Evolutionary conservation across 1,284 basidiomycete genomes (phyloP).

Genomic region (Polyporus tsugae): DNA sequence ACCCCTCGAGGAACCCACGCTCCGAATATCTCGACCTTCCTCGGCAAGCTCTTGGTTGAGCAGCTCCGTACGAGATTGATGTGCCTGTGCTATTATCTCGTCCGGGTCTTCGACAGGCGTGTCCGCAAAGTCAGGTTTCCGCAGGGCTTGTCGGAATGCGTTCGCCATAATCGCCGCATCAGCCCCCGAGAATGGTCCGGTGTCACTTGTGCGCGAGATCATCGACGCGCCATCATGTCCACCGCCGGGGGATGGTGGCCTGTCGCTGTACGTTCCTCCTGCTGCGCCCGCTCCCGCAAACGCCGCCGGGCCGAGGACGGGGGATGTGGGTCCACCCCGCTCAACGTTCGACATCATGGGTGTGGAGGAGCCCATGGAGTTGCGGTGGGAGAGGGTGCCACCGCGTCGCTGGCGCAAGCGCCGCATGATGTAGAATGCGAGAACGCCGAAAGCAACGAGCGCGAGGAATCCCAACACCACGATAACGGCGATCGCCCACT

Average conservation of each 20-base stretch:
- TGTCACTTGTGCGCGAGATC: conserved; percentile 66
- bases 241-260: conserved; percentile 53
- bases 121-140: conserved; percentile 83
- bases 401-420: conserved; percentile 62
- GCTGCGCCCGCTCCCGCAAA: conserved; percentile 45
- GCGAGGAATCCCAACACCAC: conserved; percentile 84
- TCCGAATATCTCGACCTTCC: conserved; percentile 83
- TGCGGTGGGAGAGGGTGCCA: conserved; percentile 61
- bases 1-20: conserved; percentile 78
- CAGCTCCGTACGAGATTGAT: conserved; percentile 47
- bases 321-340: conserved; percentile 55
- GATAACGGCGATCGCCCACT: conserved; percentile 90
- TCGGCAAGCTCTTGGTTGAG: conserved; percentile 79
- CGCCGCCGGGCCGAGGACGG: conserved; percentile 48
- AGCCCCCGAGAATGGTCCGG: conserved; percentile 76
- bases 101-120: conserved; percentile 72
- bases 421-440: conserved; percentile 75
- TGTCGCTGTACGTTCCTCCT: conserved; percentile 34
- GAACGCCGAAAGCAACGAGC: conserved; percentile 69
- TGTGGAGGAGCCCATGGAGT: conserved; percentile 78
- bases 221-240: conserved; percentile 73
- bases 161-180: conserved; percentile 90
- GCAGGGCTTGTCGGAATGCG: conserved; percentile 83
- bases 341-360: conserved; percentile 78
- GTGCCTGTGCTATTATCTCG: conserved; percentile 35